Evolutionary conservation across 352 stramenopile genomes (phyloP).

Genomic region (Phytophthora nicotianae): DNA sequence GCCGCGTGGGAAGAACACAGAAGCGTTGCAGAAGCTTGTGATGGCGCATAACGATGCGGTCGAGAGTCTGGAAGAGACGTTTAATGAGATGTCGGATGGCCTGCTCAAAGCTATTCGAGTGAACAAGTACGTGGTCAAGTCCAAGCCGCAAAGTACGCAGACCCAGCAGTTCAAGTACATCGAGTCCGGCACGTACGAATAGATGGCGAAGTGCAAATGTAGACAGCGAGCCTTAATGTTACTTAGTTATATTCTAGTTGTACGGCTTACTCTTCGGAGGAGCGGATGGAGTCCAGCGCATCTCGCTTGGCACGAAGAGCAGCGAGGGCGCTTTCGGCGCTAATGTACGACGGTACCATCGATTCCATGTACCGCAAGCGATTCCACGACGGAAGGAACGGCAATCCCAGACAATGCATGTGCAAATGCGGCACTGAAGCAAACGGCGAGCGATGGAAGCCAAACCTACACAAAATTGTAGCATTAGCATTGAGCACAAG

Average conservation of each 20-base stretch:
- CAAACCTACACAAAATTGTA: constrained; percentile 42
- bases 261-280: constrained; percentile 26
- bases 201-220: constrained; percentile 4
- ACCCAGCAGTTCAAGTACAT: constrained; percentile 87
- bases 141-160: constrained; percentile 78
- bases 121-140: constrained; percentile 88
- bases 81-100: constrained; percentile 85
- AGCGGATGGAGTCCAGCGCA: constrained; percentile 24
- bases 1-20: constrained; percentile 63
- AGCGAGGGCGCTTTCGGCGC: constrained; percentile 48
- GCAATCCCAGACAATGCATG: constrained; percentile 70
- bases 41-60: constrained; percentile 73
- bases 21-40: constrained; percentile 72
- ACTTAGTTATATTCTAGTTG: constrained; percentile 30
- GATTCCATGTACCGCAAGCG: constrained; percentile 61
- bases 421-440: constrained; percentile 76
- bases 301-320: constrained; percentile 31
- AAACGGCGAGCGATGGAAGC: constrained; percentile 76
- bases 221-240: constrained; percentile 23
- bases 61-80: constrained; percentile 81
- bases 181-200: constrained; percentile 77
- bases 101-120: constrained; percentile 84
- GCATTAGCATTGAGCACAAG: constrained; percentile 1
- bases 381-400: constrained; percentile 70
- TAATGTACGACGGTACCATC: constrained; percentile 62